Evolutionary conservation across 352 stramenopile species (phyloP), one percentile per base, ranked within the genome.

Genomic region (Phytophthora litchii): DNA sequence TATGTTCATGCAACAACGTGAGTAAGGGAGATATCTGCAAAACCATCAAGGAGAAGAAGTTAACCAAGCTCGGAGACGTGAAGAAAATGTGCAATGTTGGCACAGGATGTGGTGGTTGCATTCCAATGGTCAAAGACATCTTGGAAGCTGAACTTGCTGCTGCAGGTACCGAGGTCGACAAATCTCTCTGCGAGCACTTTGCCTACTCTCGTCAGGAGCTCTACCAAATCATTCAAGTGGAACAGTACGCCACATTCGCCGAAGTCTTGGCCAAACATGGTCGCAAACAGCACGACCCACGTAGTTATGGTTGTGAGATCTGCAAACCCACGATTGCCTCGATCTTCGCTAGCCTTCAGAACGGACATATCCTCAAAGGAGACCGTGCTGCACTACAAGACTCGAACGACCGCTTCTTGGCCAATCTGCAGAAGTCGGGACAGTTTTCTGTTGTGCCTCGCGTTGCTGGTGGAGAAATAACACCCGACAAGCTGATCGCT

Each of bases 1-100:
- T 98, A 19, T 98, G 92, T 43, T 97, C 88, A 11, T 98, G 92
- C 72, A 98, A 98, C 70, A 92, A 97, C 69, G 88, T 98, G 17
- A 95, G 68, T 41, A 86, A 91, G 48, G 89, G 89, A 6, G 62
- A 84, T 4, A 89, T 98, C 65, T 88, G 78, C 46, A 53, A 59
- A 17, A 52, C 70, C 7, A 92, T 97, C 54, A 77, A 80, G 23
- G 78, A 93, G 19, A 70, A 94, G 31, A 93, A 91, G 72, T 46
- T 88, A 76, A 68, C 72, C 27, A 81, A 89, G 56, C 58, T 96
- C 35, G 53, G 38, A 20, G 79, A 82, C 19, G 76, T 98, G 14
- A 97, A 96, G 65, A 88, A 83, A 37, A 79, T 75, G 53, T 96
- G 85, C 53, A 92, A 92, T 56, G 92, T 89, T 44, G 89, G 91